Evolutionary conservation across 208 protist genomes (phyloP).

Genomic region (Leishmania mexicana): DNA sequence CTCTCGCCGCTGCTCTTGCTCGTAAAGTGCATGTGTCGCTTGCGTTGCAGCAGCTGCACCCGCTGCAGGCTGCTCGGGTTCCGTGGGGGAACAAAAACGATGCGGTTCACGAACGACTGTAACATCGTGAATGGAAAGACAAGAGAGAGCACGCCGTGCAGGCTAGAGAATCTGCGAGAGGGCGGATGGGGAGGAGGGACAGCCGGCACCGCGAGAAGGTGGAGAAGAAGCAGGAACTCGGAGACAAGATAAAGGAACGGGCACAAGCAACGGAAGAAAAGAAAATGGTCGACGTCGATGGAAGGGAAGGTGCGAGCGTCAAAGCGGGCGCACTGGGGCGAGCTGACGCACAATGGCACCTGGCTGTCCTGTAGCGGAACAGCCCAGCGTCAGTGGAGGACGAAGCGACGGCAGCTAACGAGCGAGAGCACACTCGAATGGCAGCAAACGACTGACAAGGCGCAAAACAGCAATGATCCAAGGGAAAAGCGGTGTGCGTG

Average conservation of each 20-base stretch:
- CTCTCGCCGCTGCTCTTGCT: constrained; percentile 26
- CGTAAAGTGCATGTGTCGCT: constrained; percentile 41
- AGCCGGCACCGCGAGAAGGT: neutral
- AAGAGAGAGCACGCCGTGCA: neutral
- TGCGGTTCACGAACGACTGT: constrained; percentile 39
- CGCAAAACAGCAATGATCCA: neutral
- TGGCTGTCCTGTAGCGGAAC: neutral
- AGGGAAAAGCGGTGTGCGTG: neutral
- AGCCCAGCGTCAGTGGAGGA: neutral
- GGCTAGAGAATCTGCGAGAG: neutral
- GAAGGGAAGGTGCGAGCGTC: neutral
- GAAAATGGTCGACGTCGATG: neutral
- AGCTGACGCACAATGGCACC: neutral
- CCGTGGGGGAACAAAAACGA: constrained; percentile 66
- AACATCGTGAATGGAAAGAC: constrained; percentile 5
- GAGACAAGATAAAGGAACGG: neutral
- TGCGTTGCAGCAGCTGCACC: constrained; percentile 36
- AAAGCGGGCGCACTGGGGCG: neutral
- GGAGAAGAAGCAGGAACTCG: neutral
- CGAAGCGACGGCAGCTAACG: neutral
- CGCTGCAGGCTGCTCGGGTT: constrained; percentile 33
- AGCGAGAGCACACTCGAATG: neutral
- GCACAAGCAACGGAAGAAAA: neutral
- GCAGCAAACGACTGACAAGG: neutral
- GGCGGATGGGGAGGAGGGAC: neutral